phyloP scores from a whole-genome alignment of 176 grass and related monocot genomes.

The Avena eriantha region DNA sequence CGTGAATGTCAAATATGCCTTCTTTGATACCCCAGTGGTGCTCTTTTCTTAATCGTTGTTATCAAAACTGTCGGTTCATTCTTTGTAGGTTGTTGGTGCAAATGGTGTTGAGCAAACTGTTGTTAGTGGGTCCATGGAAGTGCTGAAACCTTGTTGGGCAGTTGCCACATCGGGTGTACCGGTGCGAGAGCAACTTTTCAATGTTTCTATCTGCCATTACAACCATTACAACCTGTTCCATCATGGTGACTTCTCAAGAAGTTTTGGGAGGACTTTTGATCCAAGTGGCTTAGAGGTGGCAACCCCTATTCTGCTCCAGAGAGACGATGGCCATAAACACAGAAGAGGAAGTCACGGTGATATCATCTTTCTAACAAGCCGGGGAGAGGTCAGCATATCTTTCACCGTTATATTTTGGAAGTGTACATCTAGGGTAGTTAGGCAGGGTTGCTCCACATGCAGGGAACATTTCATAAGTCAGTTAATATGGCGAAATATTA shows the following conservation, averaged over 20 bases:
- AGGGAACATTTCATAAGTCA: neutral
- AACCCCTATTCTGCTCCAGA: slow-evolving; percentile 75
- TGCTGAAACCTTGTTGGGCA: slow-evolving; percentile 96
- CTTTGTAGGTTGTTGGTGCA: slow-evolving; percentile 56
- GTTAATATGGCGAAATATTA: neutral
- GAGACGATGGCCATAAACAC: slow-evolving; percentile 93
- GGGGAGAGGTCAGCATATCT: slow-evolving; percentile 73
- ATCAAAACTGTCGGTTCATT: neutral
- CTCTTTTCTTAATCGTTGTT: neutral
- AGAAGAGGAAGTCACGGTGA: slow-evolving; percentile 91
- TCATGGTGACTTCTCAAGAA: slow-evolving; percentile 86
- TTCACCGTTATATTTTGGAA: neutral
- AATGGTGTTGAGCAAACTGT: slow-evolving; percentile 87
- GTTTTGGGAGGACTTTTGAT: slow-evolving; percentile 85
- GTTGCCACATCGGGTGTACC: slow-evolving; percentile 97
- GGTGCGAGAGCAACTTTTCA: slow-evolving; percentile 87
- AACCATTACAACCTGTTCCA: slow-evolving; percentile 82
- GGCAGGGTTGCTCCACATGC: slow-evolving; percentile 1
- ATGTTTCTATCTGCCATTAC: slow-evolving; percentile 96
- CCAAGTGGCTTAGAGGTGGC: slow-evolving; percentile 76
- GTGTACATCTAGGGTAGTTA: neutral
- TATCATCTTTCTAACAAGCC: slow-evolving; percentile 88
- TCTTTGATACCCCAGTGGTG: neutral
- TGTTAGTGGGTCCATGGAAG: slow-evolving; percentile 87
- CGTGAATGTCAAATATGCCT: neutral